Evolutionary conservation across 805 yeast species (phyloP), one percentile per base, ranked within the genome.

Genomic region (Kurtzmaniella fragi): DNA sequence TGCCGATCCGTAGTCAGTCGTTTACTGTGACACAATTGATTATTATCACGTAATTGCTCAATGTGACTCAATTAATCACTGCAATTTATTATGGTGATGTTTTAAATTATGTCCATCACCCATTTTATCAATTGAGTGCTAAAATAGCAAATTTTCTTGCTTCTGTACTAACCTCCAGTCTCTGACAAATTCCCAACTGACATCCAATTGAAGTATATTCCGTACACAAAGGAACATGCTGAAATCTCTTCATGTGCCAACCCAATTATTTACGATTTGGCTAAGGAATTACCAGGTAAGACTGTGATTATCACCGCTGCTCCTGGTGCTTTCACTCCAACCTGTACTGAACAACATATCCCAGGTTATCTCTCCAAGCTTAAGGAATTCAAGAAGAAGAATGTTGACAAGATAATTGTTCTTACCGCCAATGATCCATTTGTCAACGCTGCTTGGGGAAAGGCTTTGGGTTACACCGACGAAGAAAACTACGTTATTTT

Each of bases 281-380:
- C 56, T 2, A 55, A 54, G 39, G 43, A 57, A 33, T 50, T 67
- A 23, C 53, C 59, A 15, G 70, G 67, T 35, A 77, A 78, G 67
- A 78, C 71, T 51, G 77, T 82, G 26, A 78, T 84, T 32, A 67
- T 85, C 50, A 86, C 87, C 26, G 73, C 84, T 42, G 89, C 85
- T 27, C 93, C 95, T 45, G 95, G 90, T 45, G 93, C 95, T 9
- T 86, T 84, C 71, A 84, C 95, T 20, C 95, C 91, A 41, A 78
- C 91, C 6, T 84, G 93, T 62, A 72, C 84, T 35, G 77, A 73
- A 37, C 70, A 75, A 50, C 93, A 84, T 61, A 73, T 84, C 43
- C 91, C 91, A 41, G 85, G 80, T 17, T 82, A 65, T 66, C 58
- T 82, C 42, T 54, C 64, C 42, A 65, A 77, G 46, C 57, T 73